A percentile compares a stretch with the other conserved stretches of the same genome.
These are phyloP conservation scores for Gilbertella persicaria DNA, from an alignment of 371 early-diverging fungal genomes.

Conservation along the genomic window DNA sequence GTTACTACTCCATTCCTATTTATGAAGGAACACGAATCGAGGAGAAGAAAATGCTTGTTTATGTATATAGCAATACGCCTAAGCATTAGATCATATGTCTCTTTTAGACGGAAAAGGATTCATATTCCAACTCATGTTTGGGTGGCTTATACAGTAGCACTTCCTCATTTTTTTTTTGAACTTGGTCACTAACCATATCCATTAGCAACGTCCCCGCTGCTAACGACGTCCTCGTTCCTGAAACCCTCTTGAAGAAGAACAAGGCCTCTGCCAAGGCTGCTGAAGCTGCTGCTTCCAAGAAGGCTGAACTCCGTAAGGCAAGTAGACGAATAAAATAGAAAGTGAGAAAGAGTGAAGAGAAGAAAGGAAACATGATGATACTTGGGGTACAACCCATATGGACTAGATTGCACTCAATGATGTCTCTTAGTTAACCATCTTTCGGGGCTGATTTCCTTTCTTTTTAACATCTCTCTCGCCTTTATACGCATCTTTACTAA, in stretches of 20 bases:
- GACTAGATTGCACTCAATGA: slow-evolving; percentile 51
- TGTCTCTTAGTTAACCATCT: slow-evolving; percentile 67
- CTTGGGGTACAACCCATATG: slow-evolving; percentile 17
- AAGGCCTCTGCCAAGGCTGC: slow-evolving; percentile 86
- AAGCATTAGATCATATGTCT: neutral
- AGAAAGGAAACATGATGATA: slow-evolving; percentile 15
- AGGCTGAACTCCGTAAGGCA: slow-evolving; percentile 69
- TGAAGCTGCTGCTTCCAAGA: slow-evolving; percentile 66
- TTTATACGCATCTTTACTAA: neutral
- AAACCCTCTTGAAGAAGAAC: slow-evolving; percentile 97
- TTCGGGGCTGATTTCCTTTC: slow-evolving; percentile 65
- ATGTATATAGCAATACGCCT: slow-evolving; percentile 44
- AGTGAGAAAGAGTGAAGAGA: neutral
- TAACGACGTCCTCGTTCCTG: slow-evolving; percentile 83
- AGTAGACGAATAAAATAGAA: slow-evolving; percentile 6
- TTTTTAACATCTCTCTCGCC: neutral
- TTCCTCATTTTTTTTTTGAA: neutral
- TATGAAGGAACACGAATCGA: slow-evolving; percentile 87
- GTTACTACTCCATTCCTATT: slow-evolving; percentile 53
- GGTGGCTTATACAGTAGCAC: slow-evolving; percentile 9
- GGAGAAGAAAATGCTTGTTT: neutral
- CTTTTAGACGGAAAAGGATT: neutral
- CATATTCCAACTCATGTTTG: neutral
- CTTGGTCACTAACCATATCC: neutral
- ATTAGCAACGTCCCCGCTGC: slow-evolving; percentile 60